Conservation (phyloP, 2,329 filamentous ascomycete genomes). For the Fusarium equiseti region DNA sequence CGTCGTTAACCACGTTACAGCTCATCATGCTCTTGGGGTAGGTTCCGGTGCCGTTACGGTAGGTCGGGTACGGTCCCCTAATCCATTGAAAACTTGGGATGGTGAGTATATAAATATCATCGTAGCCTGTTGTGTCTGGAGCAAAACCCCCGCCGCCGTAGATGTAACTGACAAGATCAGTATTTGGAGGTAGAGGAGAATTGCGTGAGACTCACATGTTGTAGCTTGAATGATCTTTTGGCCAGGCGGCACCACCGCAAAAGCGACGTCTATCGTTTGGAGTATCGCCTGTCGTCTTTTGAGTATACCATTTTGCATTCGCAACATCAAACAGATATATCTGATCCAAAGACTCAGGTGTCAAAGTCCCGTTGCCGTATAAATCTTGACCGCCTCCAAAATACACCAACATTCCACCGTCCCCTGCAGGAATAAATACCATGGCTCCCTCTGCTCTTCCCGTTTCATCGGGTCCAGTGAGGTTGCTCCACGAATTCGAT, state of each 20-base stretch:
- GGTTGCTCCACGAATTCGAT: neutral
- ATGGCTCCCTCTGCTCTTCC: conserved; percentile 2
- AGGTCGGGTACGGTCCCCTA: neutral
- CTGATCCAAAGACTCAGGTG: conserved; percentile 1
- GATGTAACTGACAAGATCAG: neutral
- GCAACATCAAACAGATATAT: conserved; percentile 4
- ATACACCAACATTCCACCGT: conserved; percentile 8
- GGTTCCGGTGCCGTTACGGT: neutral
- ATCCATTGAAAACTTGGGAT: conserved; percentile 17
- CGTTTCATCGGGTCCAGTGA: neutral
- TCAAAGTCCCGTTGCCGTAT: neutral
- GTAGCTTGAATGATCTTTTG: conserved; percentile 10
- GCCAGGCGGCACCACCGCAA: conserved; percentile 6
- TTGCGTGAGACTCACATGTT: neutral
- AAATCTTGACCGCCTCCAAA: conserved; percentile 4
- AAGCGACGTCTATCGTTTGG: neutral
- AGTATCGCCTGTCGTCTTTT: neutral
- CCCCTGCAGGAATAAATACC: neutral
- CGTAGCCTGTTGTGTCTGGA: neutral
- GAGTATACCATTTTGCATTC: conserved; percentile 7
- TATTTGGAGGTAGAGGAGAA: accelerated
- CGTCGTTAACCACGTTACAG: conserved; percentile 9
- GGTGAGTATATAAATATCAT: conserved; percentile 18
- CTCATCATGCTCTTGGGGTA: conserved; percentile 16
- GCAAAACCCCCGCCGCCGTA: conserved; percentile 6